Conservation (phyloP, 179 eudicot genomes). For the Amaranthus tricolor region DNA sequence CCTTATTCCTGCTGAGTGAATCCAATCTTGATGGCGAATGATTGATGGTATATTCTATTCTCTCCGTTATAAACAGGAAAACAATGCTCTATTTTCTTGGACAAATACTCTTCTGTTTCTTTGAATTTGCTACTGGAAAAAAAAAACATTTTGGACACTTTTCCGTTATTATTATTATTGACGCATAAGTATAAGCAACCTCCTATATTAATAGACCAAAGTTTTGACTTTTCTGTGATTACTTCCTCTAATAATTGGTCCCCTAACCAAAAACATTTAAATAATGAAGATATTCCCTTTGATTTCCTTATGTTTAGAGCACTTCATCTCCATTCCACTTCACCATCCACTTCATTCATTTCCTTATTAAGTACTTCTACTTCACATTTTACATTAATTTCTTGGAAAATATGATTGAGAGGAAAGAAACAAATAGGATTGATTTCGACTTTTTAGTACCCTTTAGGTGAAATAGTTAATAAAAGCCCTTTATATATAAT, state of each 20-base stretch:
- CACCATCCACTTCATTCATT: not conserved
- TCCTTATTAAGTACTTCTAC: not conserved
- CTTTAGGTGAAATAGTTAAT: not conserved
- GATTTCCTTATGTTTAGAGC: not conserved
- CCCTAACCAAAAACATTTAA: not conserved
- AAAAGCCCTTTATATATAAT: not conserved
- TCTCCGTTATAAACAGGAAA: too few species aligned
- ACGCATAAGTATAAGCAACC: not conserved
- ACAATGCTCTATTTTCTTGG: too few species aligned
- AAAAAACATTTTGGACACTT: not conserved
- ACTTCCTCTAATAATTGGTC: not conserved
- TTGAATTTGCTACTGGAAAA: too few species aligned
- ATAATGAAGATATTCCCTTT: not conserved
- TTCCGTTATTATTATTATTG: not conserved
- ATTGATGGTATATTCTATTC: conserved; percentile 53
- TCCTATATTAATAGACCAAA: not conserved
- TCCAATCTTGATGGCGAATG: conserved; percentile 87
- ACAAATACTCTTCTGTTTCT: too few species aligned
- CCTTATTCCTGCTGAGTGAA: conserved; percentile 73
- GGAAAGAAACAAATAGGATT: too few species aligned
- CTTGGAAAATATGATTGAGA: too few species aligned
- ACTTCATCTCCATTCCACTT: not conserved
- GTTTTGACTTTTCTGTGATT: not conserved
- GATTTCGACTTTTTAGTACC: too few species aligned
- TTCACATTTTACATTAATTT: not conserved